A percentile compares a stretch with the other conserved stretches of the same genome.
Conservation (phyloP, 2,329 filamentous ascomycete species). For the Fusarium stilboides region DNA sequence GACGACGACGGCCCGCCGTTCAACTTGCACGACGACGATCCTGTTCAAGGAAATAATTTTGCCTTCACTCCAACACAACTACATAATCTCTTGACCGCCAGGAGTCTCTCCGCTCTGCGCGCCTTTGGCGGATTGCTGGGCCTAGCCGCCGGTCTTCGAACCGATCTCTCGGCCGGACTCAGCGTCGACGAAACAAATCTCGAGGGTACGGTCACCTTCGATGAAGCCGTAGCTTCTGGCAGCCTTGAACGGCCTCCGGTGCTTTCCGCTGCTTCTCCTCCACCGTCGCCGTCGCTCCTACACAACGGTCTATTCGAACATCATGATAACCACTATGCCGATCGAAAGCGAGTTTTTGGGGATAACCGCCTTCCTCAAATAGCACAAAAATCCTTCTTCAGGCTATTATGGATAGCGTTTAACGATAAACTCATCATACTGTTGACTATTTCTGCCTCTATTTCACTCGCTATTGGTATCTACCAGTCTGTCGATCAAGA, state of each 20-base stretch:
- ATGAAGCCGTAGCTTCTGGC: conserved; percentile 63
- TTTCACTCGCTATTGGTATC: conserved; percentile 81
- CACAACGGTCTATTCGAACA: conserved; percentile 53
- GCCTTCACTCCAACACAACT: conserved; percentile 69
- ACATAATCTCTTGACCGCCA: conserved; percentile 67
- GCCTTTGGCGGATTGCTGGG: conserved; percentile 68
- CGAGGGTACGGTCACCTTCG: conserved; percentile 62
- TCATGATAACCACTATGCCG: conserved; percentile 55
- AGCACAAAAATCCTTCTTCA: conserved; percentile 78
- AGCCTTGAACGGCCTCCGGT: conserved; percentile 51
- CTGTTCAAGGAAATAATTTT: conserved; percentile 61
- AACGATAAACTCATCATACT: conserved; percentile 86
- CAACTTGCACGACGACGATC: conserved; percentile 51
- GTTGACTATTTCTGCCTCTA: conserved; percentile 78
- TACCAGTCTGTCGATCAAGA: conserved; percentile 76
- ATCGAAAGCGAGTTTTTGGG: conserved; percentile 79
- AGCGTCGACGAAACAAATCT: conserved; percentile 65
- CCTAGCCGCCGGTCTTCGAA: conserved; percentile 66
- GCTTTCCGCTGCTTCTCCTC: conserved; percentile 39
- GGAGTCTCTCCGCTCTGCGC: conserved; percentile 63
- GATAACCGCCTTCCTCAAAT: conserved; percentile 71
- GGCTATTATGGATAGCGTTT: conserved; percentile 82
- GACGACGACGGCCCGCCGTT: conserved; percentile 27
- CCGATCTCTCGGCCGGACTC: conserved; percentile 63
- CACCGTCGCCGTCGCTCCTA: conserved; percentile 41